Evolutionary conservation across 2,329 filamentous ascomycete genomes (phyloP).

Genomic region (Ophiostoma perfectum): DNA sequence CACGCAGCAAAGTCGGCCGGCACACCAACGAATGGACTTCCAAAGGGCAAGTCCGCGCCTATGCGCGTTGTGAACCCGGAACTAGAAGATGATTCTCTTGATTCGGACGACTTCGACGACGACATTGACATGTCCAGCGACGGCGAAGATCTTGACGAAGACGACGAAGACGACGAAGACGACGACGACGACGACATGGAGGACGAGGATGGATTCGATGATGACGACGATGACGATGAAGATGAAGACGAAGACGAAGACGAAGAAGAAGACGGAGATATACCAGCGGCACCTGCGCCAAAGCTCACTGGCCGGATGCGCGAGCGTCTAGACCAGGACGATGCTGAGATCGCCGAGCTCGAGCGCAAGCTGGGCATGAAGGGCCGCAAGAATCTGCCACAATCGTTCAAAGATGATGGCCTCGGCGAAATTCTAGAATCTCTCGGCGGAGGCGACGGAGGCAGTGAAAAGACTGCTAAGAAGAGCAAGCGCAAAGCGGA

Average conservation of each 20-base stretch:
- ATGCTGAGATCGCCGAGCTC: slow-evolving; percentile 79
- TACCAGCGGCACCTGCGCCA: slow-evolving; percentile 19
- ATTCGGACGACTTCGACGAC: slow-evolving; percentile 23
- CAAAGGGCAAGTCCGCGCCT: slow-evolving; percentile 10
- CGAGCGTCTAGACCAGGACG: slow-evolving; percentile 68
- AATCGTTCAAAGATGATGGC: slow-evolving; percentile 74
- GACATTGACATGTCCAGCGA: slow-evolving; percentile 25
- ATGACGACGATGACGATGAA: slow-evolving; percentile 25
- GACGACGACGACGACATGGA: slow-evolving; percentile 25
- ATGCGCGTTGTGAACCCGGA: slow-evolving; percentile 12
- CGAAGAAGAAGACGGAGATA: slow-evolving; percentile 30
- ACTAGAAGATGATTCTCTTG: slow-evolving; percentile 19
- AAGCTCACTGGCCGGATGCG: slow-evolving; percentile 40
- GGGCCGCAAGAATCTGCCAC: slow-evolving; percentile 66
- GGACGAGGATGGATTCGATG: slow-evolving; percentile 23
- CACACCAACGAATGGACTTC: background rate
- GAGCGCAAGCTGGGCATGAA: slow-evolving; percentile 85
- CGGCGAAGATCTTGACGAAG: slow-evolving; percentile 26
- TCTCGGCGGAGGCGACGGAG: slow-evolving; percentile 43
- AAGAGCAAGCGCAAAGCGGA: slow-evolving; percentile 57
- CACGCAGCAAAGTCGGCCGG: background rate
- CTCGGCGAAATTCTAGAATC: slow-evolving; percentile 64
- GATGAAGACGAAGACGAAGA: slow-evolving; percentile 24
- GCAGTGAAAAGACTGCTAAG: slow-evolving; percentile 43
- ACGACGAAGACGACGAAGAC: slow-evolving; percentile 25